phyloP scores from a whole-genome alignment of 345 rosid species.

The Jatropha curcas region DNA sequence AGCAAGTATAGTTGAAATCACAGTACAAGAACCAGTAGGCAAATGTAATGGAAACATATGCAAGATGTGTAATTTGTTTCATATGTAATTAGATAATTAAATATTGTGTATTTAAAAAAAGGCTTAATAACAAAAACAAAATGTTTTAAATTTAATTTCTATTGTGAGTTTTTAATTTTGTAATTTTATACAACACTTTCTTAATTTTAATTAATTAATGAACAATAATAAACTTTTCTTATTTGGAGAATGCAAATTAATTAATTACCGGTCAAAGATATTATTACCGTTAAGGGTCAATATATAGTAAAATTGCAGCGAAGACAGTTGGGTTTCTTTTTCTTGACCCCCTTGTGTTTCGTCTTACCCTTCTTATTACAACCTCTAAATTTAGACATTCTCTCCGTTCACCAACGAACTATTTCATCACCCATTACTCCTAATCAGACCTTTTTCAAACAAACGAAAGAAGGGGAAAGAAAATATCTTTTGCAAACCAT shows the following conservation, averaged over 20 bases:
- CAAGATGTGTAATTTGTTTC: too few species aligned
- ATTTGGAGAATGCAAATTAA: too few species aligned
- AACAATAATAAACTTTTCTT: too few species aligned
- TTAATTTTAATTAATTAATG: too few species aligned
- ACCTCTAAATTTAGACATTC: constrained; percentile 21
- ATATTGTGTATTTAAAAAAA: too few species aligned
- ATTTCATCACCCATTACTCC: constrained; percentile 1
- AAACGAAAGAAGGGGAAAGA: not conserved
- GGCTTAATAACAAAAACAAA: too few species aligned
- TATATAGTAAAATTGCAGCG: not conserved
- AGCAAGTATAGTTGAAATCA: not conserved
- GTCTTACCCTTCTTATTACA: constrained; percentile 4
- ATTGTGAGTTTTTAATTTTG: too few species aligned
- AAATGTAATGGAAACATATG: too few species aligned
- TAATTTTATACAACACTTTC: too few species aligned
- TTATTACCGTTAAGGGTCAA: not conserved
- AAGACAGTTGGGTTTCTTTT: not conserved
- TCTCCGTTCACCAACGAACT: constrained; percentile 16
- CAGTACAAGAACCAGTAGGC: too few species aligned
- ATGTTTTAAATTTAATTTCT: too few species aligned
- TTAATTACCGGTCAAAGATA: not conserved
- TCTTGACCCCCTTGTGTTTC: constrained; percentile 7
- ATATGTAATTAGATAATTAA: too few species aligned
- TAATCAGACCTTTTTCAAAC: constrained; percentile 2
- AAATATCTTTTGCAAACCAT: not conserved